Conservation (phyloP, 2,329 filamentous ascomycete genomes). For the Davidsoniella virescens region DNA sequence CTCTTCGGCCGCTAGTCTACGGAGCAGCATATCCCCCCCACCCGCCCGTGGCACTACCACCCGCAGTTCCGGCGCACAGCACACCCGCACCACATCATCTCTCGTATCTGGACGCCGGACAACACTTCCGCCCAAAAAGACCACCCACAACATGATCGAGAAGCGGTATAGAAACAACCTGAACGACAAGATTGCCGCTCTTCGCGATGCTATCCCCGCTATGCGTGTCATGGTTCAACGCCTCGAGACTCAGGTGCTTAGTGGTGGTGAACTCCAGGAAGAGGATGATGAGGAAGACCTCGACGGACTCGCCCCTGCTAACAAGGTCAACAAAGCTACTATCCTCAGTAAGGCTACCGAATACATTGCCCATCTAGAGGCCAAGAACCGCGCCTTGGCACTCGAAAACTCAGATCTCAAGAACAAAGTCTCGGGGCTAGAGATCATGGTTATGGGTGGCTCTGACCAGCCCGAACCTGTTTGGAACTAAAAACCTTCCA, state of each 20-base stretch:
- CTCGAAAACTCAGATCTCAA: conserved; percentile 21
- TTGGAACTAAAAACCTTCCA: not conserved
- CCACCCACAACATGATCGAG: conserved; percentile 73
- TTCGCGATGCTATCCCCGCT: conserved; percentile 50
- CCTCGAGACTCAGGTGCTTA: conserved; percentile 9
- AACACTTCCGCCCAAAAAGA: conserved; percentile 42
- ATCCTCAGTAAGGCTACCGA: conserved; percentile 26
- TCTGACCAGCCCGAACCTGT: not conserved
- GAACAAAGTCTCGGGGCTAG: conserved; percentile 18
- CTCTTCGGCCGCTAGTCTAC: conserved; percentile 2
- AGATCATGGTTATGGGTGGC: conserved; percentile 16
- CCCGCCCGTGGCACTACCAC: not conserved
- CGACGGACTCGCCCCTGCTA: conserved; percentile 20
- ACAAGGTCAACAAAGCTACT: conserved; percentile 28
- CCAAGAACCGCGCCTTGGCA: conserved; percentile 20
- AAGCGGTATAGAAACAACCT: conserved; percentile 72
- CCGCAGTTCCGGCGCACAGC: not conserved
- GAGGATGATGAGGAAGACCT: conserved; percentile 17
- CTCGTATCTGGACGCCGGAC: conserved; percentile 5
- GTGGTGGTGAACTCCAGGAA: conserved; percentile 1
- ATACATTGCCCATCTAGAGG: conserved; percentile 23
- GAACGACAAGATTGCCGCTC: conserved; percentile 65
- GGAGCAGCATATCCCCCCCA: conserved; percentile 7
- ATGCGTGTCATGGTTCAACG: conserved; percentile 22
- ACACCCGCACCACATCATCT: conserved; percentile 5